phyloP scores from a whole-genome alignment of 495 filamentous ascomycete species.

The Podospora sp. region DNA sequence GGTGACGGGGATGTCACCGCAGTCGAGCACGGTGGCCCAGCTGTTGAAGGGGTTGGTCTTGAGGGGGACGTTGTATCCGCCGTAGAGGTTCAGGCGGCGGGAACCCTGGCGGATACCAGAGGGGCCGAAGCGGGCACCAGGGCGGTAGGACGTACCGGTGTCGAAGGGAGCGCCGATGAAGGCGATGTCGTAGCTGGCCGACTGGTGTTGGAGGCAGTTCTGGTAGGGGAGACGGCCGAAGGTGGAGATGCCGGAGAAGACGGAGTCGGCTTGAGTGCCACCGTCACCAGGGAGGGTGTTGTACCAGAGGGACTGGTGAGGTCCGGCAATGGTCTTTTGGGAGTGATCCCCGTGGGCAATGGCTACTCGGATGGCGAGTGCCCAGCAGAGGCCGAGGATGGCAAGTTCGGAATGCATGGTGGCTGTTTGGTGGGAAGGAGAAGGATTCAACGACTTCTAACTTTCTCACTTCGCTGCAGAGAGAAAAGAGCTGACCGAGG shows the following conservation, averaged over 20 bases:
- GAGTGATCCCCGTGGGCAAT: constrained; percentile 40
- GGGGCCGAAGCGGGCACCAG: constrained; percentile 81
- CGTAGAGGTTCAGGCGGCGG: constrained; percentile 70
- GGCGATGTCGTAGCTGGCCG: constrained; percentile 74
- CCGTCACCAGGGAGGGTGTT: constrained; percentile 60
- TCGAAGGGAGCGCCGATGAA: constrained; percentile 65
- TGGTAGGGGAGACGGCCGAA: constrained; percentile 80
- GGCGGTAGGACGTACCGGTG: constrained; percentile 44
- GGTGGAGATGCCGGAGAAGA: constrained; percentile 82
- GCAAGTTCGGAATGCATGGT: constrained; percentile 13
- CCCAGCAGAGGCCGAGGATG: constrained; percentile 18
- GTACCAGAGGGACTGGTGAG: constrained; percentile 57
- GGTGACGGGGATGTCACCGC: constrained; percentile 82
- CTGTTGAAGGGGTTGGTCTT: constrained; percentile 79
- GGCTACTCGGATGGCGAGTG: constrained; percentile 14
- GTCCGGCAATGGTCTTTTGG: constrained; percentile 49
- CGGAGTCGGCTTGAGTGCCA: constrained; percentile 59
- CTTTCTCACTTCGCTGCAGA: not conserved
- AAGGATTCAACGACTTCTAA: not conserved
- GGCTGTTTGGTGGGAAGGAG: not conserved
- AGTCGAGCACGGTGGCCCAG: constrained; percentile 79
- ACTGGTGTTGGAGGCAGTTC: constrained; percentile 68
- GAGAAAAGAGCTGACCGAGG: not conserved
- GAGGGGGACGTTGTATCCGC: constrained; percentile 78
- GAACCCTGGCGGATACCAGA: constrained; percentile 83